Percentiles rank a stretch among this genome's conserved stretches.
Evolutionary conservation across 1,284 basidiomycete species (phyloP).

Genomic region (Pascua guehoae): DNA sequence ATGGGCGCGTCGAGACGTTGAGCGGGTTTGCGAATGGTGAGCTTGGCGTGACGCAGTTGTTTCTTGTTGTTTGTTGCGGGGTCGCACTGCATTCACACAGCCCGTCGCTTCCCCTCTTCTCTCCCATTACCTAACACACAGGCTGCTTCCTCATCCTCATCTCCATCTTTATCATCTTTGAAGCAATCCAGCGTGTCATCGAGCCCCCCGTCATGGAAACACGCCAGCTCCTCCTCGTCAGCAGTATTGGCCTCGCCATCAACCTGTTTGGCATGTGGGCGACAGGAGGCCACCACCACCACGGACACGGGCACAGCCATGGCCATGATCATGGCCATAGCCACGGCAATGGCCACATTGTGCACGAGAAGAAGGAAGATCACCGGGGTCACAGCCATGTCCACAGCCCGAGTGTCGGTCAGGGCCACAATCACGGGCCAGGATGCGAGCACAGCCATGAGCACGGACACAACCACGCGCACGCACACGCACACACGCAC

Average conservation of each 20-base stretch:
- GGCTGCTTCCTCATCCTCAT: constrained; percentile 86
- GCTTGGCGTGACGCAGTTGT: not conserved
- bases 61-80: not conserved
- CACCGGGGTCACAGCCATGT: constrained; percentile 56
- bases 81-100: not conserved
- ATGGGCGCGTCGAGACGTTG: constrained; percentile 95
- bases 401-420: constrained; percentile 46
- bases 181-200: constrained; percentile 89
- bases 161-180: constrained; percentile 96
- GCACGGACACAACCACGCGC: constrained; percentile 18
- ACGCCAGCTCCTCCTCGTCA: constrained; percentile 84
- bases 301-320: constrained; percentile 58
- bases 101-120: not conserved
- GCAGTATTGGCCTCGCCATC: constrained; percentile 80
- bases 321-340: constrained; percentile 41
- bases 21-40: constrained; percentile 96
- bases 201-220: constrained; percentile 99
- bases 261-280: constrained; percentile 99
- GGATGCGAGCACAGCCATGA: constrained; percentile 18
- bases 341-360: constrained; percentile 18
- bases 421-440: constrained; percentile 21
- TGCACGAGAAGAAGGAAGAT: constrained; percentile 14
- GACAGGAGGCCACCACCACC: constrained; percentile 89
- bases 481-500: constrained; percentile 43
- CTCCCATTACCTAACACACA: constrained; percentile 1